These are phyloP conservation scores for Penicillium rolfsii DNA, from an alignment of 2,329 filamentous ascomycete genomes.

Conservation along the genomic window DNA sequence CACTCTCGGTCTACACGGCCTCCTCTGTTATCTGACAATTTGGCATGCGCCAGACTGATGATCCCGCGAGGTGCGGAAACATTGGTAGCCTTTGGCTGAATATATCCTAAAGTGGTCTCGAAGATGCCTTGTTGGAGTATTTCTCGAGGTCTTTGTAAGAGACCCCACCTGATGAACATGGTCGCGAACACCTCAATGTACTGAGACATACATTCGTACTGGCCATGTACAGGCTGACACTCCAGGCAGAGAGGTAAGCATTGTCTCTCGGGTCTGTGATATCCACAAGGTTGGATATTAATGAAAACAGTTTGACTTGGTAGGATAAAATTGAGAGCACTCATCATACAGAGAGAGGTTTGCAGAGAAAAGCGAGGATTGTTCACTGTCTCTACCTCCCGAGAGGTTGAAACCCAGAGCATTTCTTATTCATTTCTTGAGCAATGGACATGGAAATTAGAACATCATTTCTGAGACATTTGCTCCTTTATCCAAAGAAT, in stretches of 20 bases:
- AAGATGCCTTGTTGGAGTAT: too few relatives aligned
- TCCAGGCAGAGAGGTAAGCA: too few relatives aligned
- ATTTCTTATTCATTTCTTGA: neutral
- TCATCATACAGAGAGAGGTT: neutral
- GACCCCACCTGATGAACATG: neutral
- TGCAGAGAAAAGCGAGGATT: neutral
- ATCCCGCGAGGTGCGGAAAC: too few relatives aligned
- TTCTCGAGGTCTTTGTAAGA: neutral
- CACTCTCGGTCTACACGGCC: too few relatives aligned
- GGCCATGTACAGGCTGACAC: too few relatives aligned
- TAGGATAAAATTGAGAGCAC: neutral
- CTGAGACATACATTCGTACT: too few relatives aligned
- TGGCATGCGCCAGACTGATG: neutral
- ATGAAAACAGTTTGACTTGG: too few relatives aligned
- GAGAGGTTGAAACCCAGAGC: neutral
- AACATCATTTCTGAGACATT: conserved; percentile 32
- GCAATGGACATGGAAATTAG: neutral
- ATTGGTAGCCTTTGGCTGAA: neutral
- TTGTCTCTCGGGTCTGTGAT: too few relatives aligned
- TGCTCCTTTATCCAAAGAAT: conserved; percentile 54
- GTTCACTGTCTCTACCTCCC: neutral
- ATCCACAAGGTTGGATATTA: too few relatives aligned
- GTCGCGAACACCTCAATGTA: neutral
- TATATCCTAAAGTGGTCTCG: neutral
- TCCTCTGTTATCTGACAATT: neutral